Evolutionary conservation across 371 early-diverging fungal genomes (phyloP).

Genomic region (Lichtheimia ornata): DNA sequence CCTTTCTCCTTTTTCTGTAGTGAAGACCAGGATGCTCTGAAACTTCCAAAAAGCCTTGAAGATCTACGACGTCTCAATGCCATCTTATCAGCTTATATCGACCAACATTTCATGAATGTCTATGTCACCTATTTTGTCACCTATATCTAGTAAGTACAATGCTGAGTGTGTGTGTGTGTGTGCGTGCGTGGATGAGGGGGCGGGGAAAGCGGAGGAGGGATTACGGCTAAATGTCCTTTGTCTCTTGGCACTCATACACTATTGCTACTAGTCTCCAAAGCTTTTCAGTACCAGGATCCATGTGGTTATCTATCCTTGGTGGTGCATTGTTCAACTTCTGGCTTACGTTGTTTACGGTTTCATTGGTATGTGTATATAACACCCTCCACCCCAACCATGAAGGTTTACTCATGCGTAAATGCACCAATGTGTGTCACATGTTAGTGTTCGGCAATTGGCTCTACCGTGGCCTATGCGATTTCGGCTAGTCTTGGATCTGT

Average conservation of each 20-base stretch:
- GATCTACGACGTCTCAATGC: conserved; percentile 56
- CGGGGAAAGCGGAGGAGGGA: background rate
- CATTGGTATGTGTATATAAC: conserved; percentile 14
- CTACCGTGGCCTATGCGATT: conserved; percentile 59
- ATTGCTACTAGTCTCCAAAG: conserved; percentile 53
- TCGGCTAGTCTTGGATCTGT: conserved; percentile 59
- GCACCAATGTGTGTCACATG: background rate
- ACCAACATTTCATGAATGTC: conserved; percentile 58
- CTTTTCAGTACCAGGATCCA: conserved; percentile 70
- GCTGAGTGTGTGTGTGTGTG: background rate
- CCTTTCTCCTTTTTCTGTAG: conserved; percentile 28
- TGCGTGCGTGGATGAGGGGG: background rate
- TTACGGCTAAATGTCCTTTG: background rate
- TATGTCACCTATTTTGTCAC: conserved; percentile 52
- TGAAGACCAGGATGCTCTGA: conserved; percentile 53
- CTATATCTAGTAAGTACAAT: conserved; percentile 61
- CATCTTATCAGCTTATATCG: conserved; percentile 59
- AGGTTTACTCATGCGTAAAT: background rate
- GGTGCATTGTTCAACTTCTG: conserved; percentile 65
- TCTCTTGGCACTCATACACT: background rate
- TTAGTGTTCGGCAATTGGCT: conserved; percentile 63
- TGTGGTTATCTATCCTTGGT: conserved; percentile 68
- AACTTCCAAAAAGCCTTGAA: conserved; percentile 58
- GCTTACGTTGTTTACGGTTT: conserved; percentile 57
- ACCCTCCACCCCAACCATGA: background rate